Conservation (phyloP, 768 basidiomycete genomes). For the Lactifluus echinatus region DNA sequence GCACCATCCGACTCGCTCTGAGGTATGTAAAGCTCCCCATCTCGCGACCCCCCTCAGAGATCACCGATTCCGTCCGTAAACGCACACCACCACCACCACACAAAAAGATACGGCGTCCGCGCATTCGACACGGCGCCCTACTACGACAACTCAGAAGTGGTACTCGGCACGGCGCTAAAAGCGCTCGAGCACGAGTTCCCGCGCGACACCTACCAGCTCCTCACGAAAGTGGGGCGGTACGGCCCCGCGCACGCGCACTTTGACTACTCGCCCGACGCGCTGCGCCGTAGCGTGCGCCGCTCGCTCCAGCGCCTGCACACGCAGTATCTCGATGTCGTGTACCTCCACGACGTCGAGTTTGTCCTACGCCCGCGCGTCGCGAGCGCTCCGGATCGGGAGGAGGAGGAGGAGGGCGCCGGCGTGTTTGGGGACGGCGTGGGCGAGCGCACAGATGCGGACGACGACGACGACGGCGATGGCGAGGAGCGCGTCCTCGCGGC, state of each 20-base stretch:
- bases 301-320: slow-evolving; percentile 67
- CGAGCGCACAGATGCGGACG: slow-evolving; percentile 45
- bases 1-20: slow-evolving; percentile 65
- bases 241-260: slow-evolving; percentile 47
- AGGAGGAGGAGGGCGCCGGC: slow-evolving; percentile 49
- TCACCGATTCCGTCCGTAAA: not conserved
- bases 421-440: slow-evolving; percentile 27
- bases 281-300: slow-evolving; percentile 56
- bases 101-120: slow-evolving; percentile 61
- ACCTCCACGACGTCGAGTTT: slow-evolving; percentile 81
- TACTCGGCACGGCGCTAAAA: slow-evolving; percentile 59
- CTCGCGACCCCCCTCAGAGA: slow-evolving; percentile 4
- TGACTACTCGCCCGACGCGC: slow-evolving; percentile 61
- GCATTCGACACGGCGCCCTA: slow-evolving; percentile 79
- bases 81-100: not conserved
- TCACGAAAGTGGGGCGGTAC: slow-evolving; percentile 83
- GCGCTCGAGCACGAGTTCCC: slow-evolving; percentile 62
- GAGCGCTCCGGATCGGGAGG: too few species aligned
- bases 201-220: slow-evolving; percentile 66
- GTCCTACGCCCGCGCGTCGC: slow-evolving; percentile 50
- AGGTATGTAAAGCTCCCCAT: slow-evolving; percentile 53
- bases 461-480: slow-evolving; percentile 51
- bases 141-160: slow-evolving; percentile 73
- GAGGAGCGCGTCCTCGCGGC: slow-evolving; percentile 68
- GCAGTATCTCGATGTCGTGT: slow-evolving; percentile 69